Evolutionary conservation across 2,329 filamentous ascomycete species (phyloP), one percentile per base, ranked within the genome.

Genomic region (Neopestalotiopsis sp.): DNA sequence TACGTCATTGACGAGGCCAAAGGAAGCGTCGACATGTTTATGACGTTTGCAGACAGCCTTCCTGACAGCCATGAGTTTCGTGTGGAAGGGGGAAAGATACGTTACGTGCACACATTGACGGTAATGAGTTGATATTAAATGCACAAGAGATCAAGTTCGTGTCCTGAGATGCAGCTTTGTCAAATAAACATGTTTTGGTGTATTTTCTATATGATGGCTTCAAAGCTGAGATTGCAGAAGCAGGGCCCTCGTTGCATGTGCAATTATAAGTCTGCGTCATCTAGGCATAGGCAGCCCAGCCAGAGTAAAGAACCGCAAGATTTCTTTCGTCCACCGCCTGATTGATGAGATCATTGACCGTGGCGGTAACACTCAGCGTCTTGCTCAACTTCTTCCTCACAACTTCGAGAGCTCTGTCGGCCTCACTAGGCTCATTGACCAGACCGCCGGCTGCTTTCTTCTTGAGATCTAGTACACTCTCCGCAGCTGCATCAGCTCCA

Each of bases 311-410:
- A 57, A 98, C 91, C 2, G 96, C 95, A 76, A 99, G 79, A 78
- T 99, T 98, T 73, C 89, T 89, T 83, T 97, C 95, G 80, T 99
- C 96, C 1, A 92, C 95, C 7, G 96, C 95, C 82, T 97, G 93
- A 78, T 98, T 96, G 72, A 99, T 99, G 72, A 99, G 82, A 78
- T 99, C 96, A 76, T 98, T 98, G 67, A 99, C 96, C 14, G 94
- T 98, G 3, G 96, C 97, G 67, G 92, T 93, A 20, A 97, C 95
- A 78, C 95, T 99, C 78, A 99, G 81, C 2, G 93, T 95, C 85
- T 97, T 97, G 71, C 92, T 93, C 73, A 99, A 81, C 83, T 99
- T 99, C 88, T 98, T 98, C 78, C 93, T 90, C 68, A 99, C 96
- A 28, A 98, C 92, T 68, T 94, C 94, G 68, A 99, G 84, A 1